Evolutionary conservation across 208 protist genomes (phyloP).

Genomic region (Sergeia podlipaevii): DNA sequence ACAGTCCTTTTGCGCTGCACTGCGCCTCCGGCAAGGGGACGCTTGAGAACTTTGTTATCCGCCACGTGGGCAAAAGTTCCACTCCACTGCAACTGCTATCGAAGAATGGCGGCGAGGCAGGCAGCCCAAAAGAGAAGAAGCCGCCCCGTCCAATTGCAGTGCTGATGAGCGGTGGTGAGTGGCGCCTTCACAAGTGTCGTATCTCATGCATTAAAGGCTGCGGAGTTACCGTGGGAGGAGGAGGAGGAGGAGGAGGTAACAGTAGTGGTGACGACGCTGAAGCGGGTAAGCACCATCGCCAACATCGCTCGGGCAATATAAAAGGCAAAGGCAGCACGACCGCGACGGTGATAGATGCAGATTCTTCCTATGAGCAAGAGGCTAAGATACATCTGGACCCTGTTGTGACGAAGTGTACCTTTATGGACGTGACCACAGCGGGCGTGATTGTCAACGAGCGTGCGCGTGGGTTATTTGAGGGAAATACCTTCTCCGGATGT

Average conservation of each 20-base stretch:
- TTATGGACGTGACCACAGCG: conserved; percentile 70
- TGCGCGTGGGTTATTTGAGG: conserved; percentile 60
- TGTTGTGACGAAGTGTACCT: conserved; percentile 67
- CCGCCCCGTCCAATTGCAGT: conserved; percentile 53
- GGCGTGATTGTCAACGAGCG: conserved; percentile 68
- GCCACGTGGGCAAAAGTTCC: conserved; percentile 35
- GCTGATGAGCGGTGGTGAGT: conserved; percentile 63
- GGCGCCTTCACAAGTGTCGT: conserved; percentile 61
- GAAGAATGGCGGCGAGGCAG: not conserved
- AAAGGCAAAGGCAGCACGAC: not conserved
- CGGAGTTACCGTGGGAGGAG: conserved; percentile 43
- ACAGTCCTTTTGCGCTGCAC: conserved; percentile 41
- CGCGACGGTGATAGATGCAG: too few species aligned
- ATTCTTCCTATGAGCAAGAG: not conserved
- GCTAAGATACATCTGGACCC: conserved; percentile 25
- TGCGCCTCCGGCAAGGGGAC: conserved; percentile 56
- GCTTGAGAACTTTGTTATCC: conserved; percentile 77
- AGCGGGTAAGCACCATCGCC: not conserved
- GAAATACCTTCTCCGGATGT: conserved; percentile 71
- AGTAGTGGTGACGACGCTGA: not conserved
- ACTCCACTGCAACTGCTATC: not conserved
- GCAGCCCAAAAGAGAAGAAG: conserved; percentile 22
- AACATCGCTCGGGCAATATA: not conserved
- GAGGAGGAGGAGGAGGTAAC: too few species aligned
- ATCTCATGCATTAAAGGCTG: conserved; percentile 71